phyloP scores from a whole-genome alignment of 148 eudicot species.

The Silene uniflora region DNA sequence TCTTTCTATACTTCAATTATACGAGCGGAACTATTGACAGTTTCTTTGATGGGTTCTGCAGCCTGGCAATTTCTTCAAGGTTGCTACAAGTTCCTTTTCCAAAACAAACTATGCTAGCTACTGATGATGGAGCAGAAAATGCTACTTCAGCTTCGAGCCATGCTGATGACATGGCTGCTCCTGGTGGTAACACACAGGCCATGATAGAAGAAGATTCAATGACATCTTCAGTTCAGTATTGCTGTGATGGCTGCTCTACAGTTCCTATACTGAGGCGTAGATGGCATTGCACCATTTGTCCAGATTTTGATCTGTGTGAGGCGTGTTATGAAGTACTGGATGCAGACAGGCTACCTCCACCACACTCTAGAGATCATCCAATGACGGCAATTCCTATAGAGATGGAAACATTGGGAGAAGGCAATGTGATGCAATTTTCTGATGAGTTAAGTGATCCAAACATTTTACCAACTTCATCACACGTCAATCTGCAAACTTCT shows the following conservation, averaged over 20 bases:
- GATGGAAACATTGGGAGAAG: slow-evolving; percentile 77
- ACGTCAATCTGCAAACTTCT: slow-evolving; percentile 50
- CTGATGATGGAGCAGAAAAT: slow-evolving; percentile 71
- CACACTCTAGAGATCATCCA: slow-evolving; percentile 95
- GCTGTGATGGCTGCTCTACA: slow-evolving; percentile 99
- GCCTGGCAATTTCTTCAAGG: slow-evolving; percentile 98
- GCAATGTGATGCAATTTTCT: slow-evolving; percentile 71
- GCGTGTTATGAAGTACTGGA: slow-evolving; percentile 92
- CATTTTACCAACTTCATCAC: slow-evolving; percentile 52
- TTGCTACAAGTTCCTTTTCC: slow-evolving; percentile 99
- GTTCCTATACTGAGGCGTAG: slow-evolving; percentile 91
- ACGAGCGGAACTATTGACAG: slow-evolving; percentile 8
- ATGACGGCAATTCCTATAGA: slow-evolving; percentile 98
- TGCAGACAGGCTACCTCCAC: slow-evolving; percentile 86
- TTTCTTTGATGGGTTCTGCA: slow-evolving; percentile 30
- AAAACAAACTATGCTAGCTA: slow-evolving; percentile 90
- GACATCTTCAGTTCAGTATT: slow-evolving; percentile 95
- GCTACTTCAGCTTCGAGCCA: slow-evolving; percentile 49
- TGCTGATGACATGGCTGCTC: slow-evolving; percentile 44
- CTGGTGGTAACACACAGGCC: slow-evolving; percentile 66
- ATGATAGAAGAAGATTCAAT: slow-evolving; percentile 93
- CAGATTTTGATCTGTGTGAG: slow-evolving; percentile 98
- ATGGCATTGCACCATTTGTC: slow-evolving; percentile 98
- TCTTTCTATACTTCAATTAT: slow-evolving; percentile 1
- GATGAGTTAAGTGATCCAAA: slow-evolving; percentile 59